Base-by-base conservation (phyloP, 2,329 filamentous ascomycete species). In the Fusarium dimerum region DNA sequence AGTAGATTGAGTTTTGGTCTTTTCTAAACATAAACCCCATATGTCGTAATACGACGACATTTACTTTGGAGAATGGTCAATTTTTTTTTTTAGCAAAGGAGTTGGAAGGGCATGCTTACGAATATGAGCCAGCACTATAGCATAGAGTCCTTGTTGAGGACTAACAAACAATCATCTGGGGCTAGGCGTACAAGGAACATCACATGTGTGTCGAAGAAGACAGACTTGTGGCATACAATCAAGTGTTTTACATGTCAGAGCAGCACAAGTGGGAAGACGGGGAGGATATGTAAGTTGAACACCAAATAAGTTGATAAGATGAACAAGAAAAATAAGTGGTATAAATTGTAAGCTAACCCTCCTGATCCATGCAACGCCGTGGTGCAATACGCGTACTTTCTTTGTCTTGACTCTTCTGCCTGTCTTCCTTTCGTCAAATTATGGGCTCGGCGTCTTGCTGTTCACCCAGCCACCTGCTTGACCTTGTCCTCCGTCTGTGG, bases 401-500 rank as follows among this genome's bases (percentile, higher is more conserved):
- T 9, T 15, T 15, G 32, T 15, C 32, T 15, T 9, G 13, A 4
- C 9, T 36, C 32, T 12, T 36, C 32, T 11, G 13, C 32, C 32
- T 15, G 13, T 5, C 10, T 26, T 26, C 20, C 32, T 15, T 36
- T 36, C 13, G 32, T 36, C 32, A 36, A 5, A 36, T 36, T 9
- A 36, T 26, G n/a, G 16, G 16, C 15, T 8, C 3, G 16, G 9
- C 9, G 6, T 8, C 32, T 10, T 40, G 18, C n/a, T 17, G 34
- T 48, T 68, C 55, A 85, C 29, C 82, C 78, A 47, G 83, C 92
- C 43, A 84, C 89, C 72, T 96, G 90, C 77, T 93, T 94, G 45
- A 95, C 82, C 76, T 94, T 92, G 59, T 79, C 82, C 13, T 79
- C 78, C 43, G 82, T 76, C 73, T 87, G 82, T 2, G 92, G 92